These are phyloP conservation scores for Chytriomyces hyalinus DNA, from an alignment of 192 early-diverging fungal genomes.

Conservation along the genomic window DNA sequence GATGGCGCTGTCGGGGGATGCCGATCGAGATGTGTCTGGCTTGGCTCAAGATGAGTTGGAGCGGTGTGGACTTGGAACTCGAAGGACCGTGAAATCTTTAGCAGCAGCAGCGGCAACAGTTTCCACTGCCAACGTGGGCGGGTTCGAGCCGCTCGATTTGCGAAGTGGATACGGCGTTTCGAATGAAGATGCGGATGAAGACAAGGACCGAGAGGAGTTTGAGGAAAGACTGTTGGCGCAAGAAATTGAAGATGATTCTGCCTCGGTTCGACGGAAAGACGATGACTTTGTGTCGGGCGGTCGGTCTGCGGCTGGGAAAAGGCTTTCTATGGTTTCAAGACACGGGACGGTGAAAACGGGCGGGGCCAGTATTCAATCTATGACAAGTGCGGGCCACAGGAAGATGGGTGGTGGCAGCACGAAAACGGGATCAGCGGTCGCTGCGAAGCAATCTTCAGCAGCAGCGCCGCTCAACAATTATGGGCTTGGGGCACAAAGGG, in stretches of 20 bases:
- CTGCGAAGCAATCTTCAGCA: not conserved
- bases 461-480: not conserved
- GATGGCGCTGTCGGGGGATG: constrained; percentile 20
- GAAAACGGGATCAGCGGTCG: not conserved
- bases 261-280: not conserved
- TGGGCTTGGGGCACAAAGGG: not conserved
- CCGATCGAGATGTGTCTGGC: constrained; percentile 18
- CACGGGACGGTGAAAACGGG: not conserved
- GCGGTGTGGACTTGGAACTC: constrained; percentile 11
- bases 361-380: not conserved
- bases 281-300: not conserved
- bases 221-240: constrained; percentile 23
- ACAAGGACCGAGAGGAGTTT: constrained; percentile 16
- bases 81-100: not conserved
- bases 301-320: not conserved
- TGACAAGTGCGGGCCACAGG: not conserved
- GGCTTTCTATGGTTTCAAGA: not conserved
- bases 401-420: not conserved
- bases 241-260: constrained; percentile 25
- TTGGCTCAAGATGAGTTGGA: constrained; percentile 24
- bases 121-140: not conserved
- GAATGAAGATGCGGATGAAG: constrained; percentile 4
- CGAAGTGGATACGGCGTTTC: not conserved
- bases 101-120: not conserved
- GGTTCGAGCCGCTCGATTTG: too few species aligned